These are phyloP conservation scores for Boletus rufocinnamomeus DNA, from an alignment of 768 basidiomycete species.

Conservation along the genomic window DNA sequence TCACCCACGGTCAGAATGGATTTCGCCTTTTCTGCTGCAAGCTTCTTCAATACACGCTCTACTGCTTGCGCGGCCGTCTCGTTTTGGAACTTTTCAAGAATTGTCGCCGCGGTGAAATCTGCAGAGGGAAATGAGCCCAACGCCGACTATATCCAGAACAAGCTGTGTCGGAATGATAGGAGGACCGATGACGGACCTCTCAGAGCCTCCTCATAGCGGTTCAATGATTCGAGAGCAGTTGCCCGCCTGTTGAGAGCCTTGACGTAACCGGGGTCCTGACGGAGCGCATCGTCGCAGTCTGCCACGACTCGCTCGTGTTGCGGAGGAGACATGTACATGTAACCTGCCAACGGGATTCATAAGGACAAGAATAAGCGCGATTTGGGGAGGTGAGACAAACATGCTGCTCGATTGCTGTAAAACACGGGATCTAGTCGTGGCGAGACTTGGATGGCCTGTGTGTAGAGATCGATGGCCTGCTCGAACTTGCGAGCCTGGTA, in stretches of 20 bases:
- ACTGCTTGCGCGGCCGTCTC: constrained; percentile 75
- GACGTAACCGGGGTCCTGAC: constrained; percentile 80
- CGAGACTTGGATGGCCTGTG: constrained; percentile 70
- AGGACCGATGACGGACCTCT: constrained; percentile 53
- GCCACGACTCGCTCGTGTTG: constrained; percentile 78
- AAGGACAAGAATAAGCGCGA: not conserved
- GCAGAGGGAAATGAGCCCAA: not conserved
- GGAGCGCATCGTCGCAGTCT: constrained; percentile 89
- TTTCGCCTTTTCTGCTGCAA: constrained; percentile 70
- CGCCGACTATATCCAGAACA: not conserved
- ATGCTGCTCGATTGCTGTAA: constrained; percentile 97
- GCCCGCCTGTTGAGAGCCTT: constrained; percentile 92
- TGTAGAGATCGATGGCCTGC: constrained; percentile 65
- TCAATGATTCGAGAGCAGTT: constrained; percentile 77
- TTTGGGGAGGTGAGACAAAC: constrained; percentile 44
- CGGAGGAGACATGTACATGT: constrained; percentile 88
- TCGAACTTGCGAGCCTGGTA: constrained; percentile 65
- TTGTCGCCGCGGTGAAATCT: constrained; percentile 98
- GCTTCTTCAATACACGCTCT: constrained; percentile 88
- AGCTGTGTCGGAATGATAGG: not conserved
- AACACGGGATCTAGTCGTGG: constrained; percentile 88
- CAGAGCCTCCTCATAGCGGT: constrained; percentile 71
- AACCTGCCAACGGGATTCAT: constrained; percentile 51
- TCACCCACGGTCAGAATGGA: constrained; percentile 66
- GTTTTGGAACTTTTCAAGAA: constrained; percentile 91